These are phyloP conservation scores for Mitragyna speciosa DNA, from an alignment of 257 asterid species.

Conservation along the genomic window DNA sequence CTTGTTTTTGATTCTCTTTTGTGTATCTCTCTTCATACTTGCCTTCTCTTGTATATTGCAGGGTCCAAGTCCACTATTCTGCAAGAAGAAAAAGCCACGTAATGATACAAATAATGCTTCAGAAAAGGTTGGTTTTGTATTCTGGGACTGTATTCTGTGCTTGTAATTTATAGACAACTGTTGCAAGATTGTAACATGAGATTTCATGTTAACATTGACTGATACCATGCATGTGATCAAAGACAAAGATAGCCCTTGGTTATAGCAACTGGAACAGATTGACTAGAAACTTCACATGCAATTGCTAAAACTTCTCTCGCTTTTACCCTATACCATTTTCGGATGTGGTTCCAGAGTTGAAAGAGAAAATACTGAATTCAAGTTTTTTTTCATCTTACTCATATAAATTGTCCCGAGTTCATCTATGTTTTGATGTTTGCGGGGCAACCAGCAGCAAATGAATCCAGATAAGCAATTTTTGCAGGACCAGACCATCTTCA, in stretches of 20 bases:
- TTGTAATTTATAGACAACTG: background rate
- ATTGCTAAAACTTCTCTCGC: background rate
- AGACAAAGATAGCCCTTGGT: background rate
- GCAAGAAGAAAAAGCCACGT: slow-evolving; percentile 62
- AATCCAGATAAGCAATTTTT: no score
- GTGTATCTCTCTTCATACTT: slow-evolving; percentile 1
- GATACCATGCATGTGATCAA: background rate
- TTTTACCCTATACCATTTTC: background rate
- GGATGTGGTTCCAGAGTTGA: background rate
- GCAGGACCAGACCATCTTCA: no score
- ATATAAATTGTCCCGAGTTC: background rate
- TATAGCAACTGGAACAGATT: background rate
- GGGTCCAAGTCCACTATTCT: slow-evolving; percentile 94
- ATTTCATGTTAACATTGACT: background rate
- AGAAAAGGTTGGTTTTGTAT: slow-evolving; percentile 48
- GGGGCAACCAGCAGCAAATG: no score
- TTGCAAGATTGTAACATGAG: background rate
- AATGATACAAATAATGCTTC: slow-evolving; percentile 32
- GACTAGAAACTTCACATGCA: background rate
- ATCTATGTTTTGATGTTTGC: no score
- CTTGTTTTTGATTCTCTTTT: background rate
- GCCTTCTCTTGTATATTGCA: slow-evolving; percentile 32
- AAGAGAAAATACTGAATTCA: background rate
- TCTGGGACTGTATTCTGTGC: no score
- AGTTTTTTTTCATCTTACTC: background rate